Conservation (phyloP, 192 early-diverging fungal species). For the Entomortierella beljakovae region DNA sequence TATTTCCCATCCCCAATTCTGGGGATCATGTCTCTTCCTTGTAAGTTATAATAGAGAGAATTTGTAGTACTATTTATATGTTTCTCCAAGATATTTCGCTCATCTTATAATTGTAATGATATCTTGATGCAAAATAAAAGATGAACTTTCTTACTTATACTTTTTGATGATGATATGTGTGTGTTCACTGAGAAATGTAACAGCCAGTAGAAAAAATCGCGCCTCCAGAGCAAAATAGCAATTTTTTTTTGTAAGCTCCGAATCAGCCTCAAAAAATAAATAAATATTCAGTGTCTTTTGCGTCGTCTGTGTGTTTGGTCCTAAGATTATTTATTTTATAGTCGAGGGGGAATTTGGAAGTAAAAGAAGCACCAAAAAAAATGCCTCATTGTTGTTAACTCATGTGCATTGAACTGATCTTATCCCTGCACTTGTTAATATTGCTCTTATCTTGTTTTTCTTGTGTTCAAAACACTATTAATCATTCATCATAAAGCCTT, state of each 20-base stretch:
- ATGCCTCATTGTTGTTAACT: constrained; percentile 19
- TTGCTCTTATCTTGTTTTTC: constrained; percentile 11
- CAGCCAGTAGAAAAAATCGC: constrained; percentile 45
- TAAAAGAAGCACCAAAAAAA: constrained; percentile 19
- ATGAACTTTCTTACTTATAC: no score
- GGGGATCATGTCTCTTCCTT: no score
- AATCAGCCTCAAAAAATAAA: constrained; percentile 7
- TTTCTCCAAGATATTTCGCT: no score
- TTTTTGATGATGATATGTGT: background rate
- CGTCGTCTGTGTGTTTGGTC: no score
- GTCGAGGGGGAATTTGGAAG: constrained; percentile 2
- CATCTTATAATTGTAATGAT: no score
- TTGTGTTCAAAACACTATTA: background rate
- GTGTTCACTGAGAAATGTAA: background rate
- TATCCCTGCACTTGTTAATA: constrained; percentile 2
- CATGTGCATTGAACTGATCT: background rate
- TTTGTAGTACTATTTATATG: no score
- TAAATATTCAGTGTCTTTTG: no score
- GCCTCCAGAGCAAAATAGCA: constrained; percentile 21
- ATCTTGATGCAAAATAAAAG: no score
- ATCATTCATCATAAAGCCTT: background rate
- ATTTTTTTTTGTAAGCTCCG: background rate
- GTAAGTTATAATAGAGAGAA: no score
- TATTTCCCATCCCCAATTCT: no score
- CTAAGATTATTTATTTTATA: no score